phyloP scores from a whole-genome alignment of 2,329 filamentous ascomycete genomes.

The Curvularia eragrostidis region DNA sequence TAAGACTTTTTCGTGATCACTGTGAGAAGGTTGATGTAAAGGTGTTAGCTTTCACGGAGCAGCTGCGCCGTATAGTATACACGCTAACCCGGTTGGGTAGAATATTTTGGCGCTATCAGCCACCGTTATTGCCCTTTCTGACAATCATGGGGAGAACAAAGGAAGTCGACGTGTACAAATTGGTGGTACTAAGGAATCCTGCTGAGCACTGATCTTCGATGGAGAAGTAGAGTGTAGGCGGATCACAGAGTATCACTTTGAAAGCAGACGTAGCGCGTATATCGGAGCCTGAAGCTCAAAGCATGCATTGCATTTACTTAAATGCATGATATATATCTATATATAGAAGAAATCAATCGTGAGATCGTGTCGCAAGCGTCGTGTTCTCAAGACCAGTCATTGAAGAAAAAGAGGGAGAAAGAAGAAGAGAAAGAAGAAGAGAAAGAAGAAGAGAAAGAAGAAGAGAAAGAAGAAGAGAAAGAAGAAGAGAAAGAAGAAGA shows the following conservation, averaged over 20 bases:
- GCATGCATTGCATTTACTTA: slow-evolving; percentile 2
- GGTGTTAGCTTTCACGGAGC: too few relatives aligned
- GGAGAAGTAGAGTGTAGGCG: too few relatives aligned
- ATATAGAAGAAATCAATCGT: slow-evolving; percentile 8
- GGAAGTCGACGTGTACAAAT: background rate
- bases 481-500: slow-evolving; percentile 5
- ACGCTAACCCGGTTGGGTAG: too few relatives aligned
- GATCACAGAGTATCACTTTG: background rate
- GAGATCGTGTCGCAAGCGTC: slow-evolving; percentile 7
- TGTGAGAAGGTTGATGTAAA: too few relatives aligned
- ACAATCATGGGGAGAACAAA: background rate
- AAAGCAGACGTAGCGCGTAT: background rate
- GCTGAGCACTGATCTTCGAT: background rate
- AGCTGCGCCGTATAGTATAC: too few relatives aligned
- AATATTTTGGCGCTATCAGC: too few relatives aligned
- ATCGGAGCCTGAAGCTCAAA: background rate
- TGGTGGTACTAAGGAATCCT: background rate
- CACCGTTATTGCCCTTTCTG: too few relatives aligned
- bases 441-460: slow-evolving; percentile 4
- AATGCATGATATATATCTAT: slow-evolving; percentile 1
- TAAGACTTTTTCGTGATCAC: background rate
- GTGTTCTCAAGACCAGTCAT: slow-evolving; percentile 4
- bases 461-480: background rate
- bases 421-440: background rate
- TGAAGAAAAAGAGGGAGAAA: background rate